Evolutionary conservation across 2,329 filamentous ascomycete genomes (phyloP).

Genomic region (Arthrobotrys entomopaga): DNA sequence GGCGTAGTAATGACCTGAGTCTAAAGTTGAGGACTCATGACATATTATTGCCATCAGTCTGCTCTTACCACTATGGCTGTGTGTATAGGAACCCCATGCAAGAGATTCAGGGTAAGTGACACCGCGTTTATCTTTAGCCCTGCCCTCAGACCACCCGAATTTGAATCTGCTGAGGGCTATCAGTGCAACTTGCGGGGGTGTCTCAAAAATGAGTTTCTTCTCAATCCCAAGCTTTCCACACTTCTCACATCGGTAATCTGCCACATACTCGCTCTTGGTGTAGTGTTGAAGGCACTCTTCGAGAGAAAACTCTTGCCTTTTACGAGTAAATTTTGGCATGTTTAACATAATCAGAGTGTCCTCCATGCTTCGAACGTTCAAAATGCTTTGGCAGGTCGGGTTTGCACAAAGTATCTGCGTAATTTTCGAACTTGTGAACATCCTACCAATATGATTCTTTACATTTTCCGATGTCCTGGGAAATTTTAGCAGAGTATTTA

Average conservation of each 20-base stretch:
- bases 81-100: constrained; percentile 12
- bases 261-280: constrained; percentile 24
- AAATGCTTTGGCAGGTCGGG: constrained; percentile 4
- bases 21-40: constrained; percentile 24
- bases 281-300: constrained; percentile 29
- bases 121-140: constrained; percentile 30
- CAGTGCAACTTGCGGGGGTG: constrained; percentile 35
- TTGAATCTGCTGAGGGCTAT: constrained; percentile 38
- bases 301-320: constrained; percentile 1
- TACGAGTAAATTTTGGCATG: constrained; percentile 18
- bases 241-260: constrained; percentile 35
- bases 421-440: constrained; percentile 37
- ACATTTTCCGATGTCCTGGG: no score
- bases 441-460: constrained; percentile 5
- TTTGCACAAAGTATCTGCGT: constrained; percentile 13
- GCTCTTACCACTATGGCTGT: constrained; percentile 10
- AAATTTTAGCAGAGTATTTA: no score
- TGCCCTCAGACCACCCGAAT: constrained; percentile 19
- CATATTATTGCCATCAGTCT: constrained; percentile 34
- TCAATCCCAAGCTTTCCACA: constrained; percentile 28
- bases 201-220: constrained; percentile 28
- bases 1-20: constrained; percentile 25
- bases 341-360: constrained; percentile 37
- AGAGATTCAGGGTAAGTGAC: constrained; percentile 36
- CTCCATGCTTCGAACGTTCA: constrained; percentile 14